Conservation (phyloP, 495 filamentous ascomycete genomes). For the Platismatia glauca region DNA sequence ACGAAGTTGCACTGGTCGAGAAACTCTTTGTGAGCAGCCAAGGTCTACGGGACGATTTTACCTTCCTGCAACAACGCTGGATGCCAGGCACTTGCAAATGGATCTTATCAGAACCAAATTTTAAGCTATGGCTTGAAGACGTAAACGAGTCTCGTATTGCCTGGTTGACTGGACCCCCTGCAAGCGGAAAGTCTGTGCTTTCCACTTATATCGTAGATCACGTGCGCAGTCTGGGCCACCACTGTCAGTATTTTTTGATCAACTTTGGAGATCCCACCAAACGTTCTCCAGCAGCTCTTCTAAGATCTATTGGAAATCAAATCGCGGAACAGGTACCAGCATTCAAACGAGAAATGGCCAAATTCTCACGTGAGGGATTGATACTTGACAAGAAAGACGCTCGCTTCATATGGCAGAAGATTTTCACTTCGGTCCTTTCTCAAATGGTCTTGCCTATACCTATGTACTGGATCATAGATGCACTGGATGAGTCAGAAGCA, state of each 20-base stretch:
- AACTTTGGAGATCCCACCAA: constrained; percentile 27
- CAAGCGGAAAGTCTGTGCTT: constrained; percentile 32
- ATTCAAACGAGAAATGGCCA: constrained; percentile 20
- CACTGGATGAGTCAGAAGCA: constrained; percentile 32
- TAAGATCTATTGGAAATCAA: constrained; percentile 34
- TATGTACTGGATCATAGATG: constrained; percentile 36
- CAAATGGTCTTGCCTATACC: constrained; percentile 5
- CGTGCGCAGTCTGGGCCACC: constrained; percentile 11
- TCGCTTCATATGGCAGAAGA: constrained; percentile 31
- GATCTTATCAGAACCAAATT: constrained; percentile 22
- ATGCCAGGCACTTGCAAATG: constrained; percentile 29
- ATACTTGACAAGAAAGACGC: constrained; percentile 25
- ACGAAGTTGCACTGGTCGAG: background rate
- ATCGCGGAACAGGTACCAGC: constrained; percentile 23
- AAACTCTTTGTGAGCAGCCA: constrained; percentile 24
- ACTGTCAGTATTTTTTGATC: constrained; percentile 34
- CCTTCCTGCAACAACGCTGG: constrained; percentile 28
- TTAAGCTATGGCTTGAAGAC: constrained; percentile 28
- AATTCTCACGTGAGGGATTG: constrained; percentile 22
- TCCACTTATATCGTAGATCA: constrained; percentile 22
- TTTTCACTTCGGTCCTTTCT: constrained; percentile 32
- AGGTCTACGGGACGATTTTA: constrained; percentile 29
- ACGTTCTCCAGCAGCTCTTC: constrained; percentile 20
- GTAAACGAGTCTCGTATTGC: constrained; percentile 18
- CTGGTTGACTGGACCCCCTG: constrained; percentile 30